Conservation (phyloP, 108 stramenopile species). For the Pseudonitzschia pungens region DNA sequence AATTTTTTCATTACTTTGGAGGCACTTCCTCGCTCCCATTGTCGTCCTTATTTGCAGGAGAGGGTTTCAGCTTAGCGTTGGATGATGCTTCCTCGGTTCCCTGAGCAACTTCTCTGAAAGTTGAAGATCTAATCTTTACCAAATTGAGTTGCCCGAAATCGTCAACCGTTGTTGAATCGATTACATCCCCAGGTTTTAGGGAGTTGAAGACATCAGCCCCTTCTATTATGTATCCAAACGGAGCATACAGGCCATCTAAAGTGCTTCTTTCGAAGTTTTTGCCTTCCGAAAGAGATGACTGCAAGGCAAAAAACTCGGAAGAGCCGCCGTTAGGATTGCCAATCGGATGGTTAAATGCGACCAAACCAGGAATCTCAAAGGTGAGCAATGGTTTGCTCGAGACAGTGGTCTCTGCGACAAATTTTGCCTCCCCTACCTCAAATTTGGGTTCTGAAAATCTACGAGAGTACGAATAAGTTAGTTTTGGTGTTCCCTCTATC, state of each 20-base stretch:
- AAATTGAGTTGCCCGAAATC: constrained; percentile 74
- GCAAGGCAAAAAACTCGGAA: constrained; percentile 76
- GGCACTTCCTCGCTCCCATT: not conserved
- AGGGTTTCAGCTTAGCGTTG: not conserved
- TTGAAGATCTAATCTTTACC: constrained; percentile 64
- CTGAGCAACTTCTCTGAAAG: constrained; percentile 51
- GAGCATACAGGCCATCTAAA: constrained; percentile 79
- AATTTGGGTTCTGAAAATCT: constrained; percentile 16
- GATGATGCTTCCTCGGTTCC: constrained; percentile 26
- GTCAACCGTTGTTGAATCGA: constrained; percentile 71
- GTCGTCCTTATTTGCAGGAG: not conserved
- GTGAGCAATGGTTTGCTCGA: constrained; percentile 64
- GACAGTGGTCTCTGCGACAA: constrained; percentile 35
- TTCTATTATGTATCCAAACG: constrained; percentile 79
- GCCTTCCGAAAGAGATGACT: constrained; percentile 41
- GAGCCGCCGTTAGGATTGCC: constrained; percentile 73
- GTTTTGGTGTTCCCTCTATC: constrained; percentile 62
- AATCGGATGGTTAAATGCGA: constrained; percentile 83
- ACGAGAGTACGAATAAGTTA: constrained; percentile 43
- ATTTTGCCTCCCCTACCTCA: constrained; percentile 21
- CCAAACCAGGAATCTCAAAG: constrained; percentile 74
- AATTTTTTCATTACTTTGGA: not conserved
- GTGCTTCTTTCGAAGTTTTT: constrained; percentile 37
- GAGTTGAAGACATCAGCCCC: constrained; percentile 67
- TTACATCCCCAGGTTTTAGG: constrained; percentile 71